Evolutionary conservation across 169 alveolate genomes (phyloP), one percentile per base, ranked within the genome.

Genomic region (Plasmodium gaboni): DNA sequence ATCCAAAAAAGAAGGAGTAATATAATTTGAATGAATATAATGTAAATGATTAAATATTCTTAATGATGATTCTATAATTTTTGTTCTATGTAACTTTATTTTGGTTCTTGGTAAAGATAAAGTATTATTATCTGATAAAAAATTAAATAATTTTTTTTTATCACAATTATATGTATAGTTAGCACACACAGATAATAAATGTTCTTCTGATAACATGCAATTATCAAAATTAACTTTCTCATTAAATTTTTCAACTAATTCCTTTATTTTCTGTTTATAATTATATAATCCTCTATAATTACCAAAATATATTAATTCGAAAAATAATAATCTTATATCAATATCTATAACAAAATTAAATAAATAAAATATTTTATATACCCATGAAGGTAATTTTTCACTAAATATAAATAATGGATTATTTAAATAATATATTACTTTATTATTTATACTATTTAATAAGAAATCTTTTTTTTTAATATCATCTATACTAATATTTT

Each of bases 11-110:
- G 92, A 61, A 0, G 92, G 92, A 3, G 92, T 86, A 15, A 72
- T 61, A 70, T 70, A 61, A 61, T 86, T 65, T n/a, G 92, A 69
- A 61, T 72, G 70, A 24, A 86, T 86, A 86, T 46, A 69, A 86
- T 86, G 92, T 38, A 86, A 60, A 86, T 86, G 92, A 38, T 86
- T 86, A 86, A 86, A 86, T 8, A 86, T 86, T 24, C 92, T 86
- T 26, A 71, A 86, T 9, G 92, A 71, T 0, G 92, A 69, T 12
- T 86, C 87, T 0, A 86, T 50, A 59, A 86, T 69, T 73, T 86
- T 86, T 26, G 57, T 70, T 86, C 92, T 22, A 12, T 86, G 92
- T 38, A 86, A 71, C 32, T 71, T 69, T 15, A 86, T 72, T 74
- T 86, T 86, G 38, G 92, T 86, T 74, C 87, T 70, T 22, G 92